Evolutionary conservation across 768 basidiomycete genomes (phyloP), one percentile per base, ranked within the genome.

Genomic region (Naganishia kalamii): DNA sequence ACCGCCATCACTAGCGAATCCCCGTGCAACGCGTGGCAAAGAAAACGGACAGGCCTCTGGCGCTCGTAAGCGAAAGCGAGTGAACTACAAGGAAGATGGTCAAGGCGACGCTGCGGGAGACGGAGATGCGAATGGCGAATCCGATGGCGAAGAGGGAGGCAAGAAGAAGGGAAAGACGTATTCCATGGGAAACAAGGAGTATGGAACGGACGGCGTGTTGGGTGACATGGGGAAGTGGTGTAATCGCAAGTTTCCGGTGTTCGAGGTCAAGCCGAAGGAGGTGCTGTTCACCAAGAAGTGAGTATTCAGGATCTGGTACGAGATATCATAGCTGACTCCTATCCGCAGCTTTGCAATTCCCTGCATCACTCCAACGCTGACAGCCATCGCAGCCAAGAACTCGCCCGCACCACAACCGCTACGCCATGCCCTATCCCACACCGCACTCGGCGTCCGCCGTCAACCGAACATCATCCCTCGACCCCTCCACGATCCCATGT

Each of bases 401-500:
- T 1, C 72, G 69, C 19, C 68, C 72, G 82, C 8, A 90, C 91
- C 85, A 83, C 78, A 47, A 44, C 33, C 40, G 85, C 82, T 76
- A 86, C 86, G 77, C 83, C 85, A 57, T 90, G 91, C 1, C 82
- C 80, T 84, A 4, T 85, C 89, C 0, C 85, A 89, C 70, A 81
- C 83, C 2, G 86, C 92, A 12, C 85, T 99, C 4, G 96, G 96
- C 29, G 86, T 89, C 61, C 85, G 92, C 13, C 88, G 90, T 0
- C 86, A 85, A 63, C 82, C 87, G 0, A 88, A 85, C 70, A 79
- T 96, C 65, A 84, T 88, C 52, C 96, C 96, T 19, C 83, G 93
- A 23, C 96, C 96, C 5, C 80, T 97, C n/a, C 88, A 93, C 71
- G 92, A 99, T 75, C 96, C 93, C 0, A 93, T 99, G 89, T 86